Conservation (phyloP, 2,329 filamentous ascomycete genomes). For the Aspergillus floridensis region DNA sequence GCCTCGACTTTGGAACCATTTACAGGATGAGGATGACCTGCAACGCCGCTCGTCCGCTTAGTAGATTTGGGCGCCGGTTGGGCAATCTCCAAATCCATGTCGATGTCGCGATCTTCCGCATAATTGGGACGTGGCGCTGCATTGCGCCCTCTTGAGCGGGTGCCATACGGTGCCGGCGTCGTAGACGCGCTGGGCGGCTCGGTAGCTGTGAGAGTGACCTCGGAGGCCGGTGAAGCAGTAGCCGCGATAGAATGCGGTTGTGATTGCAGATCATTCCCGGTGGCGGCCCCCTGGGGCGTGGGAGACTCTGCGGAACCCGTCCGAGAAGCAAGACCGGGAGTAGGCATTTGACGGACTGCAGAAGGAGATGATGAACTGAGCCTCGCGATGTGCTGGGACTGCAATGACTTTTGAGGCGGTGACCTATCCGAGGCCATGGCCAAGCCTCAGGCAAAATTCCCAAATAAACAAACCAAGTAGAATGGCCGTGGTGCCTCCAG, state of each 20-base stretch:
- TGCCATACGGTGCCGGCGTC: slow-evolving; percentile 74
- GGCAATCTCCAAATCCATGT: slow-evolving; percentile 75
- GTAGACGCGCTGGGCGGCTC: slow-evolving; percentile 45
- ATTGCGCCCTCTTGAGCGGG: slow-evolving; percentile 84
- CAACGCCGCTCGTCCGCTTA: slow-evolving; percentile 30
- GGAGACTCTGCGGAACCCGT: slow-evolving; percentile 22
- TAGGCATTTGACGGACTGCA: slow-evolving; percentile 20
- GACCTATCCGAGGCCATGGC: slow-evolving; percentile 33
- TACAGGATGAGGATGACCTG: slow-evolving; percentile 24
- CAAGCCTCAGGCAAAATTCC: slow-evolving; percentile 23
- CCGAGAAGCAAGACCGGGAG: slow-evolving; percentile 38
- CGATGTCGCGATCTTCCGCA: slow-evolving; percentile 87
- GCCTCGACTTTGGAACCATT: slow-evolving; percentile 37
- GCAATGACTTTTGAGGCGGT: slow-evolving; percentile 25
- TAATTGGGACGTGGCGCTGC: slow-evolving; percentile 86
- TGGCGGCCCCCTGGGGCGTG: slow-evolving; percentile 19
- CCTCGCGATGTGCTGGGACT: slow-evolving; percentile 26
- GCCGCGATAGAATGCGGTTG: slow-evolving; percentile 46
- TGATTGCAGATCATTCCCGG: slow-evolving; percentile 39
- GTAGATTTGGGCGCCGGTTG: slow-evolving; percentile 31
- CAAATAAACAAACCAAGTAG: slow-evolving; percentile 15
- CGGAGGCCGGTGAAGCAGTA: slow-evolving; percentile 40
- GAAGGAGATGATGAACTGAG: slow-evolving; percentile 24
- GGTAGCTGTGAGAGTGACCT: slow-evolving; percentile 28
- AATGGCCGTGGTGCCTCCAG: slow-evolving; percentile 20